A percentile compares a stretch with the other conserved stretches of the same genome.
These are phyloP conservation scores for Penicillium sp. DNA, from an alignment of 2,329 filamentous ascomycete species.

Conservation along the genomic window DNA sequence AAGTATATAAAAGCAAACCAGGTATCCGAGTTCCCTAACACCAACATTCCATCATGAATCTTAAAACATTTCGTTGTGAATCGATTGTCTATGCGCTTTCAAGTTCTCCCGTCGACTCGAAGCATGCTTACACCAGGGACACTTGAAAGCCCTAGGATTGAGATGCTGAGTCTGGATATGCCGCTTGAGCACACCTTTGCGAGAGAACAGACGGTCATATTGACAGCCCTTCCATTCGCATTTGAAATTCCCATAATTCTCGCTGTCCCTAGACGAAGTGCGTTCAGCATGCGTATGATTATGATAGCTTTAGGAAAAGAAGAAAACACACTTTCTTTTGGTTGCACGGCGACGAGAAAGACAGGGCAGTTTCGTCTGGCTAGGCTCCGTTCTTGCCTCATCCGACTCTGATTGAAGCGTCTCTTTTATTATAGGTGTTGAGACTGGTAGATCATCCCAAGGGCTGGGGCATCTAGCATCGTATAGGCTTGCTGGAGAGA, in stretches of 20 bases:
- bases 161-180: slow-evolving; percentile 7
- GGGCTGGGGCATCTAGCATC: neutral
- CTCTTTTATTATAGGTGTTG: neutral
- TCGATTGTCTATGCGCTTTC: neutral
- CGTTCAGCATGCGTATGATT: neutral
- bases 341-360: neutral
- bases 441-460: neutral
- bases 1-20: neutral
- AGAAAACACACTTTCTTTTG: neutral
- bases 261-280: neutral
- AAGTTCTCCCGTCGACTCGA: slow-evolving; percentile 6
- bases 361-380: neutral
- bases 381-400: neutral
- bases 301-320: neutral
- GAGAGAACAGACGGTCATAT: slow-evolving; percentile 4
- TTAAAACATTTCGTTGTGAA: neutral
- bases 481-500: neutral
- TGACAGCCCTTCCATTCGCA: slow-evolving; percentile 5
- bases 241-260: neutral
- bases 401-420: no score
- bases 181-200: slow-evolving; percentile 5
- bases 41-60: neutral
- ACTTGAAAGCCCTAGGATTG: slow-evolving; percentile 1
- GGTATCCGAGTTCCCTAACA: neutral
- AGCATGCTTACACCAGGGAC: neutral